These are phyloP conservation scores for Ophiostoma angusticollis DNA, from an alignment of 2,329 filamentous ascomycete species.

Conservation along the genomic window DNA sequence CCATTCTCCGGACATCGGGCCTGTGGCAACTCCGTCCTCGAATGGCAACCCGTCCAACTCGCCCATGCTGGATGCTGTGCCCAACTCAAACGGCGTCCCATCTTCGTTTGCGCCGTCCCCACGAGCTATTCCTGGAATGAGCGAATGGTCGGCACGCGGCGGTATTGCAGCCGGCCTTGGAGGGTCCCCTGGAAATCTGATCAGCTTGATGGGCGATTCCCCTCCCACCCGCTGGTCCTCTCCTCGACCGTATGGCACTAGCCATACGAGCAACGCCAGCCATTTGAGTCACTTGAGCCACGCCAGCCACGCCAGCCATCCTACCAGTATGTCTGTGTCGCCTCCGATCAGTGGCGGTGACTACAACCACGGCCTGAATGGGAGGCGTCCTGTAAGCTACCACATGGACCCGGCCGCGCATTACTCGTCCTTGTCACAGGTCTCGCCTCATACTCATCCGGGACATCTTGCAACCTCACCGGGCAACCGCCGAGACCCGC, in stretches of 20 bases:
- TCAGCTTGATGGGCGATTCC: slow-evolving; percentile 38
- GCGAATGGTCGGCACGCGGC: slow-evolving; percentile 21
- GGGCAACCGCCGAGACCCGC: slow-evolving; percentile 31
- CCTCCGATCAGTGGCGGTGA: slow-evolving; percentile 20
- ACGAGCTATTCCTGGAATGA: slow-evolving; percentile 34
- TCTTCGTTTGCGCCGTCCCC: slow-evolving; percentile 30
- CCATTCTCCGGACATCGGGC: slow-evolving; percentile 34
- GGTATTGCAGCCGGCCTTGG: slow-evolving; percentile 26
- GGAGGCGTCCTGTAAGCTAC: slow-evolving; percentile 39
- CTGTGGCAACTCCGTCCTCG: slow-evolving; percentile 24
- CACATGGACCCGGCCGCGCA: slow-evolving; percentile 33
- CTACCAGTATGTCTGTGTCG: slow-evolving; percentile 24
- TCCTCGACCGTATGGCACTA: slow-evolving; percentile 28
- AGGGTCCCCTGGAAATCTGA: slow-evolving; percentile 41
- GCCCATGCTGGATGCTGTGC: slow-evolving; percentile 35
- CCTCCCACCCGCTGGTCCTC: slow-evolving; percentile 39
- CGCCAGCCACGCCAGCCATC: slow-evolving; percentile 10
- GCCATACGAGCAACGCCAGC: slow-evolving; percentile 12
- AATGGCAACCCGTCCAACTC: slow-evolving; percentile 32
- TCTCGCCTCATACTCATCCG: slow-evolving; percentile 25
- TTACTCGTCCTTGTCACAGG: slow-evolving; percentile 18
- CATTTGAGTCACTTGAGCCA: slow-evolving; percentile 11
- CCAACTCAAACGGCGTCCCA: slow-evolving; percentile 25
- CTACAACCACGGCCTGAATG: slow-evolving; percentile 10
- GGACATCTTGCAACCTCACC: slow-evolving; percentile 23